Base-by-base conservation (phyloP, 192 early-diverging fungal genomes). In the Backusella psychrophila region DNA sequence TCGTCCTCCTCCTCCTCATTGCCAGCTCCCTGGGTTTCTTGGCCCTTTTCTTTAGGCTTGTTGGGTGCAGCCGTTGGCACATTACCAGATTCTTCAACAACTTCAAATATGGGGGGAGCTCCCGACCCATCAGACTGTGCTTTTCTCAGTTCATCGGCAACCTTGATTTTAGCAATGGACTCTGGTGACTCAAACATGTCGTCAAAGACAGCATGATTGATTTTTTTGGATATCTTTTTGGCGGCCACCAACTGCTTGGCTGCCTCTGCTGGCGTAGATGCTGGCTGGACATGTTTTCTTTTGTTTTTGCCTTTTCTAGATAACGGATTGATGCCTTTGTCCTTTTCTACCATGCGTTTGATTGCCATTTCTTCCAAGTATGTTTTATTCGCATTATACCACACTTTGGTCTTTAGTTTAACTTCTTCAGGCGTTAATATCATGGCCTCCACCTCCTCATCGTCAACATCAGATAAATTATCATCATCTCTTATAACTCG, bases 371-470 rank as follows among this genome's bases (percentile, higher is more conserved):
- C 84, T 66, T 88, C 87, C 36, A 97, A 83, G 83, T 91, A 98
- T 42, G 96, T 95, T 67, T 91, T 90, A 85, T 99, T 97, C 39
- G 93, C 89, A 42, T 89, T 89, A 73, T 90, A 94, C 97, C 97
- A 99, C 29, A 97, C 84, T 68, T 86, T 82, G 0, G 91, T 93
- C 78, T 97, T 98, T 46, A 89, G 75, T 69, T 87, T 87, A 17
- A 94, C 89, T 75, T 99, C 97, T 1, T 92, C 90, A 1, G 91
- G 89, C 15, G 85, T 90, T 26, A 97, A 80, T 19, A 95, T 86
- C 23, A 90, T 83, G 46, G 82, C 84, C 19, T 85, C 86, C 26
- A 95, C 85, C 82, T 95, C 94, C 38, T 91, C 91, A 76, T 95
- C 94, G 72, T 95, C 93, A 33, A 93, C 74, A 21, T 91, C 90